Conservation (phyloP, 768 basidiomycete genomes). For the Macrocybe gigantea region DNA sequence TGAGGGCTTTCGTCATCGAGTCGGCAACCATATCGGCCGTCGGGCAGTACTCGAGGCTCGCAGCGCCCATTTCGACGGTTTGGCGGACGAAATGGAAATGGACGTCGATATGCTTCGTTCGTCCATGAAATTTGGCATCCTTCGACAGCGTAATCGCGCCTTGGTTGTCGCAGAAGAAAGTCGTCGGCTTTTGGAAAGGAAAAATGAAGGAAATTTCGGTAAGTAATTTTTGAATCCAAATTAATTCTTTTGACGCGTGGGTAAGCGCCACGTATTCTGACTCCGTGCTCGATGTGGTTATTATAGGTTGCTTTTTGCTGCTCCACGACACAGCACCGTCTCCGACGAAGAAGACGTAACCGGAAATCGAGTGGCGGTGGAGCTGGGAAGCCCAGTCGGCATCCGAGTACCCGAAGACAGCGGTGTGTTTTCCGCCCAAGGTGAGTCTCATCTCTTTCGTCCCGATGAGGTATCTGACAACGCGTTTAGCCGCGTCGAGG, state of each 20-base stretch:
- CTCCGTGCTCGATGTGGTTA: slow-evolving; percentile 28
- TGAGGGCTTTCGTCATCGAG: neutral
- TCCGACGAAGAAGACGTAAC: slow-evolving; percentile 20
- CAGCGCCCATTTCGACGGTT: neutral
- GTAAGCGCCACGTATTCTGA: slow-evolving; percentile 28
- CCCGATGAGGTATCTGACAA: slow-evolving; percentile 32
- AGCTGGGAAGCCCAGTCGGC: slow-evolving; percentile 14
- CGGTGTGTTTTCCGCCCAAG: slow-evolving; percentile 12
- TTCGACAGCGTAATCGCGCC: neutral
- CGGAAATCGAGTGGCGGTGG: slow-evolving; percentile 18
- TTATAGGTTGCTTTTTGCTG: slow-evolving; percentile 22
- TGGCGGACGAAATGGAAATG: neutral
- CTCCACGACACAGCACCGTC: slow-evolving; percentile 23
- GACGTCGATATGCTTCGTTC: neutral
- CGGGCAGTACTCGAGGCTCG: neutral
- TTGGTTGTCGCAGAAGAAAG: neutral
- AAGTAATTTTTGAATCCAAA: slow-evolving; percentile 19
- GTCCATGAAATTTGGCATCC: neutral
- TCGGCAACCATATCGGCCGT: neutral
- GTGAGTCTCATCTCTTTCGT: slow-evolving; percentile 16
- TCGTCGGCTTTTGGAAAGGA: no score
- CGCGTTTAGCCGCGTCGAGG: slow-evolving; percentile 30
- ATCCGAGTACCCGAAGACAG: slow-evolving; percentile 15
- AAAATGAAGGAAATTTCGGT: slow-evolving; percentile 9
- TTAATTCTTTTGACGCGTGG: slow-evolving; percentile 14